A percentile compares a stretch with the other conserved stretches of the same genome.
phyloP scores from a whole-genome alignment of 495 filamentous ascomycete species.

The Symbiotaphrina buchneri region DNA sequence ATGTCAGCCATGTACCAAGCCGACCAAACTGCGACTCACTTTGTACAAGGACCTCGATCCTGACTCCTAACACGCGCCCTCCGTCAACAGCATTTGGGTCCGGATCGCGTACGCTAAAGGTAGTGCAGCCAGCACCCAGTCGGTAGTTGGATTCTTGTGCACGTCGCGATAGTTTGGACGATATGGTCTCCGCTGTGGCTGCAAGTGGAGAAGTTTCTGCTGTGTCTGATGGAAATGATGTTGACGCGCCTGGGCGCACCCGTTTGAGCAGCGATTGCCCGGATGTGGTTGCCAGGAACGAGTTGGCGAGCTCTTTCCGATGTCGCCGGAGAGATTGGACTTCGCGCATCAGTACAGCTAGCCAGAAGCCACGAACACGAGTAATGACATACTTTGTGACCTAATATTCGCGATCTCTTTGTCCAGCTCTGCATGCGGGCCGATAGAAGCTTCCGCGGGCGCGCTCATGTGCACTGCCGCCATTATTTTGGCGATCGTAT shows the following conservation, averaged over 20 bases:
- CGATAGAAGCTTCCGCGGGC: too few relatives aligned
- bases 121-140: conserved; percentile 4
- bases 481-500: too few relatives aligned
- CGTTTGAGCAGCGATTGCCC: too few relatives aligned
- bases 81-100: conserved; percentile 4
- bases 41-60: conserved; percentile 5
- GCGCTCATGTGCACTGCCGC: too few relatives aligned
- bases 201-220: too few relatives aligned
- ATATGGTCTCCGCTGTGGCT: not conserved
- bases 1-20: not conserved
- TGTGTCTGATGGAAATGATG: too few relatives aligned
- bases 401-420: conserved; percentile 1
- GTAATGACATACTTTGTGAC: conserved; percentile 2
- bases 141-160: conserved; percentile 4
- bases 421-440: conserved; percentile 1
- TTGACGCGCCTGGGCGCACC: too few relatives aligned
- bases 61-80: conserved; percentile 4
- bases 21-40: conserved; percentile 1
- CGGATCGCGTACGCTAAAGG: conserved; percentile 5
- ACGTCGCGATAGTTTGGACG: not conserved
- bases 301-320: too few relatives aligned
- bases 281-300: too few relatives aligned
- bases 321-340: too few relatives aligned
- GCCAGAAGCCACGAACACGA: too few relatives aligned
- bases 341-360: too few relatives aligned